Conservation (phyloP, 768 basidiomycete genomes). For the Hirschioporus abietinus region DNA sequence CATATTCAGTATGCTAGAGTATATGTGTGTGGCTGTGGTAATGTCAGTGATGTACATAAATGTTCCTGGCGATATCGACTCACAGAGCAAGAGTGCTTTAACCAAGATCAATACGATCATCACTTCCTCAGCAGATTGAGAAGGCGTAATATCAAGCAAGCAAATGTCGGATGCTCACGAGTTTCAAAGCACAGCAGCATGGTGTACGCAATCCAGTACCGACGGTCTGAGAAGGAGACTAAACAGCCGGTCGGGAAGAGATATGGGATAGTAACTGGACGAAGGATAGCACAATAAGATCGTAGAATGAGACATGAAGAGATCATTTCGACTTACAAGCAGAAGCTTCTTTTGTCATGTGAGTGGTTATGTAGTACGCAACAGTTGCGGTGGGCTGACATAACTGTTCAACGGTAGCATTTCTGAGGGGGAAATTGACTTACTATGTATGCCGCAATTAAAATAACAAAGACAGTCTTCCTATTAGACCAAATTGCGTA, state of each 20-base stretch:
- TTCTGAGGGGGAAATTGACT: not conserved
- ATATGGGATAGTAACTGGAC: not conserved
- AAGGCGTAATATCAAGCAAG: too few relatives aligned
- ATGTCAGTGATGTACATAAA: not conserved
- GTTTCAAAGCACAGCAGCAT: not conserved
- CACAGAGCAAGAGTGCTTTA: not conserved
- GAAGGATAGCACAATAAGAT: not conserved
- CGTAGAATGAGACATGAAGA: not conserved
- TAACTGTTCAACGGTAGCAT: not conserved
- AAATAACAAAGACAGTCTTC: not conserved
- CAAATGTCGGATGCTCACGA: not conserved
- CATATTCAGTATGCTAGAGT: not conserved
- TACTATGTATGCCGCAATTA: not conserved
- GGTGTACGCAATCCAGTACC: not conserved
- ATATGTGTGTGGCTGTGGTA: not conserved
- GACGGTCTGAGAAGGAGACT: not conserved
- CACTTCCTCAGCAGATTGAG: not conserved
- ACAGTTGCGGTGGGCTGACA: not conserved
- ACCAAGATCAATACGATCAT: not conserved
- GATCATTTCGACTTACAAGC: not conserved
- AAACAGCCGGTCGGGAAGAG: not conserved
- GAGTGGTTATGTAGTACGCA: not conserved
- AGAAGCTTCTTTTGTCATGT: not conserved
- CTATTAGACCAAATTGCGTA: not conserved
- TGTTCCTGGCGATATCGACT: not conserved